phyloP scores from a whole-genome alignment of 495 filamentous ascomycete genomes.

The Durotheca rogersii region DNA sequence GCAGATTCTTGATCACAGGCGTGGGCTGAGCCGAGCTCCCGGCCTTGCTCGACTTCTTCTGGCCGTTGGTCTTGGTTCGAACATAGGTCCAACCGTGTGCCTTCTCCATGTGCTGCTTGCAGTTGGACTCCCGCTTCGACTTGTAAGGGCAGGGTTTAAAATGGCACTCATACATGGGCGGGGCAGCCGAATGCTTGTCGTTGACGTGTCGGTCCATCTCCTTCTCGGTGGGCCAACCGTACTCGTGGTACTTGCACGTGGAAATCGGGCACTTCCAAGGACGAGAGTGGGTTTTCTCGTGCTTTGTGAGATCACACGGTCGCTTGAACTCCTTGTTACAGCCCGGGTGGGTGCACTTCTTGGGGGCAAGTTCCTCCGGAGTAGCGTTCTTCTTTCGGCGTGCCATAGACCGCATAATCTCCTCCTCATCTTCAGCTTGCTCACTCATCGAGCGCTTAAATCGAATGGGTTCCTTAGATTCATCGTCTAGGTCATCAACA shows the following conservation, averaged over 20 bases:
- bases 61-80: slow-evolving; percentile 86
- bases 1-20: slow-evolving; percentile 56
- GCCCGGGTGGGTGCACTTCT: slow-evolving; percentile 61
- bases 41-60: slow-evolving; percentile 52
- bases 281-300: slow-evolving; percentile 94
- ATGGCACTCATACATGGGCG: slow-evolving; percentile 76
- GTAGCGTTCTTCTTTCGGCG: slow-evolving; percentile 76
- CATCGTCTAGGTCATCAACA: slow-evolving; percentile 49
- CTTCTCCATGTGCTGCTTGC: slow-evolving; percentile 99
- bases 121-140: slow-evolving; percentile 95
- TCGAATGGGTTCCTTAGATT: slow-evolving; percentile 42
- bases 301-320: slow-evolving; percentile 89
- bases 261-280: slow-evolving; percentile 86
- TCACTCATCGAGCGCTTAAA: slow-evolving; percentile 65
- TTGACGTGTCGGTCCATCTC: slow-evolving; percentile 93
- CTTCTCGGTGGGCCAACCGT: slow-evolving; percentile 96
- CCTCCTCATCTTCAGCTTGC: slow-evolving; percentile 66
- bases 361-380: slow-evolving; percentile 71
- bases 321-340: slow-evolving; percentile 92
- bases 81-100: slow-evolving; percentile 87
- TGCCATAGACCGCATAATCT: slow-evolving; percentile 83
- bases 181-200: slow-evolving; percentile 84
- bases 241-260: slow-evolving; percentile 80
- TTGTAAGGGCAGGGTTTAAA: slow-evolving; percentile 86
- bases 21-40: slow-evolving; percentile 52